Evolutionary conservation across 2,329 filamentous ascomycete species (phyloP).

Genomic region (Leptographium lundbergii): DNA sequence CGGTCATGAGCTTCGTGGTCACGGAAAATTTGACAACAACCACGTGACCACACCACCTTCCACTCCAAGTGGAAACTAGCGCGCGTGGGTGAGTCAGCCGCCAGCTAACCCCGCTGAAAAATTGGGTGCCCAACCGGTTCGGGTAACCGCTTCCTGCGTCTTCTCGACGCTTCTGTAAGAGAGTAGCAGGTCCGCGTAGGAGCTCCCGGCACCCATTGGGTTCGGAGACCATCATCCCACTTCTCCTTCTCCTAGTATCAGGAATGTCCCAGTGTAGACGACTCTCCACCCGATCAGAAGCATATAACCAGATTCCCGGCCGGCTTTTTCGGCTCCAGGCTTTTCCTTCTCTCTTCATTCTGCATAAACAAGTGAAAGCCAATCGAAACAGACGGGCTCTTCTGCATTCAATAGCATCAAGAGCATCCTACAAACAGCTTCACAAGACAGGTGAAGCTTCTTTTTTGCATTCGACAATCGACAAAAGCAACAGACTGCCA

Average conservation of each 20-base stretch:
- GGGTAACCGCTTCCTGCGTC: not conserved
- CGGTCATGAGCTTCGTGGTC: not conserved
- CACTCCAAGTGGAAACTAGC: no score
- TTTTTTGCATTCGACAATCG: not conserved
- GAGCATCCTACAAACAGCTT: not conserved
- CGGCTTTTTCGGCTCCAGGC: not conserved
- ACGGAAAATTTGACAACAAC: not conserved
- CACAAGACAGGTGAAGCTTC: not conserved
- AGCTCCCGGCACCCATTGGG: not conserved
- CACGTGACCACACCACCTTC: not conserved
- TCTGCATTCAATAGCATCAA: not conserved
- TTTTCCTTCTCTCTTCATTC: not conserved
- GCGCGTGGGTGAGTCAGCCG: not conserved
- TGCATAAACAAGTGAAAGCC: not conserved
- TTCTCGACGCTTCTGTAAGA: slow-evolving; percentile 8
- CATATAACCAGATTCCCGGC: not conserved
- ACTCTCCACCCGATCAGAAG: not conserved
- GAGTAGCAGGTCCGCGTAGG: slow-evolving; percentile 1
- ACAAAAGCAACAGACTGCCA: no score
- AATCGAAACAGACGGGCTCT: not conserved
- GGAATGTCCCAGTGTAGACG: not conserved
- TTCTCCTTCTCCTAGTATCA: not conserved
- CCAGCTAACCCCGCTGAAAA: not conserved
- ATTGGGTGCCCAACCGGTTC: not conserved
- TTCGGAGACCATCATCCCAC: not conserved